phyloP scores from a whole-genome alignment of 345 rosid species.

The Eucalyptus curtisii region DNA sequence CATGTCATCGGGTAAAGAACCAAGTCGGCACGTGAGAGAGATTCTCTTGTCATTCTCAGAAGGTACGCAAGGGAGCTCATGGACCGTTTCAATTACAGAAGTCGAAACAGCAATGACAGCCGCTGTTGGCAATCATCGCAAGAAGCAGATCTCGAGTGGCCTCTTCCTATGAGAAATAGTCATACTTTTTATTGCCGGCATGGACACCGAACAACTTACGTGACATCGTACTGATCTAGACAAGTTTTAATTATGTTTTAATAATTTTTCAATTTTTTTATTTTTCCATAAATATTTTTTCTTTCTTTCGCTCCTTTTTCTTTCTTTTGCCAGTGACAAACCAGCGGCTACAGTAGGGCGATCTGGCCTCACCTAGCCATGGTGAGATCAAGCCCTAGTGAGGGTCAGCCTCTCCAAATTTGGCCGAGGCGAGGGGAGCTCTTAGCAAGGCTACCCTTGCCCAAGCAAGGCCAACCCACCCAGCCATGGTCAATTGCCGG shows the following conservation, averaged over 20 bases:
- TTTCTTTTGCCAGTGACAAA: rapidly evolving
- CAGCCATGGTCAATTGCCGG: rapidly evolving
- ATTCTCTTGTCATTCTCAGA: neutral
- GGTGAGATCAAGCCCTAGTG: too few species aligned
- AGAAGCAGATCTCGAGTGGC: neutral
- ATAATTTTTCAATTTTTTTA: rapidly evolving
- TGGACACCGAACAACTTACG: rapidly evolving
- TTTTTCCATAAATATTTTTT: too few species aligned
- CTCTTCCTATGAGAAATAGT: neutral
- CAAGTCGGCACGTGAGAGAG: neutral
- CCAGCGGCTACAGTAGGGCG: rapidly evolving
- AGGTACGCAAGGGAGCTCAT: neutral
- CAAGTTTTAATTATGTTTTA: too few species aligned
- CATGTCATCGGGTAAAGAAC: neutral
- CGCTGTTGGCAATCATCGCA: neutral
- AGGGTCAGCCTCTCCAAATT: too few species aligned
- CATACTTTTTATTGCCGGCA: neutral
- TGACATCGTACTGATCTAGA: rapidly evolving
- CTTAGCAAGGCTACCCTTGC: too few species aligned
- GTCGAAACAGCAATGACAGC: neutral
- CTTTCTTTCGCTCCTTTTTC: too few species aligned
- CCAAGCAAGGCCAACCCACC: rapidly evolving
- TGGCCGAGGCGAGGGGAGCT: too few species aligned
- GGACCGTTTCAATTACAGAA: neutral
- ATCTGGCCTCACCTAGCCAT: rapidly evolving